phyloP scores from a whole-genome alignment of 2,329 filamentous ascomycete genomes.

The Phaeosphaeriaceae sp. region DNA sequence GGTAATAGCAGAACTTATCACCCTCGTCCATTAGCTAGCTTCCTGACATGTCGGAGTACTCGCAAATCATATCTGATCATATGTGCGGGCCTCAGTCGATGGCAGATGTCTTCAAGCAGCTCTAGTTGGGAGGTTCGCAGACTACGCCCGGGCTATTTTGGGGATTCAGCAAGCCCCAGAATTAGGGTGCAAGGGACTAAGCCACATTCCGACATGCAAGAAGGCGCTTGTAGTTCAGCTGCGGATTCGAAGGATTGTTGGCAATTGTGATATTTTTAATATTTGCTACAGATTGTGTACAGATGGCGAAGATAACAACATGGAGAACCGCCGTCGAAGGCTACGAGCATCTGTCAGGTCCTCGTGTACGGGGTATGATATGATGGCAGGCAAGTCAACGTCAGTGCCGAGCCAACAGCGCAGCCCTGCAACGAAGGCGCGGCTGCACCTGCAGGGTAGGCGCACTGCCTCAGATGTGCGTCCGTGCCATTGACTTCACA shows the following conservation, averaged over 20 bases:
- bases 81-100: neutral
- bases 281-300: no score
- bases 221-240: constrained; percentile 1
- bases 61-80: neutral
- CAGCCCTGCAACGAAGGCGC: neutral
- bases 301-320: neutral
- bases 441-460: constrained; percentile 7
- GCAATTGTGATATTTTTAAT: neutral
- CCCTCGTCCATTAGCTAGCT: neutral
- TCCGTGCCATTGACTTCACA: constrained; percentile 19
- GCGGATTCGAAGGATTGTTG: neutral
- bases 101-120: neutral
- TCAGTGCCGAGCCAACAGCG: neutral
- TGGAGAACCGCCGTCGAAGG: no score
- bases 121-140: neutral
- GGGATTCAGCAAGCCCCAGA: constrained; percentile 5
- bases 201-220: constrained; percentile 5
- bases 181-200: constrained; percentile 1
- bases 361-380: neutral
- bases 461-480: constrained; percentile 26
- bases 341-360: no score
- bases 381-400: neutral
- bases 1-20: no score
- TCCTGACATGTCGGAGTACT: neutral
- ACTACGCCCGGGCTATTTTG: neutral